Evolutionary conservation across 129 eudicot species (phyloP).

Genomic region (Helichrysum umbraculigerum): DNA sequence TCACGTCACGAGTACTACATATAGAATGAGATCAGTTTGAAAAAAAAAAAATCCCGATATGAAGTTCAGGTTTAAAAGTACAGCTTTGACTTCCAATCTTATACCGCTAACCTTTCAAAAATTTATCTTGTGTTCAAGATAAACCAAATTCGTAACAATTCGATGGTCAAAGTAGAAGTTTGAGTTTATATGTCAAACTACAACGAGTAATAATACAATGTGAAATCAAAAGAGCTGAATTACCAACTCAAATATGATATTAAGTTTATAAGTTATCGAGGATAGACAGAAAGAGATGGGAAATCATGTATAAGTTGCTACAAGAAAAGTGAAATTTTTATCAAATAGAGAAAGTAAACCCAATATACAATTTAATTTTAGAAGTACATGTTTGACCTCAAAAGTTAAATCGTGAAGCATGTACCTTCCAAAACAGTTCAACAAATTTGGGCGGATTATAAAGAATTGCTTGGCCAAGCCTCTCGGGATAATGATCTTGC

Average conservation of each 20-base stretch:
- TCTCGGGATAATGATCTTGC: conserved; percentile 96
- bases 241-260: background rate
- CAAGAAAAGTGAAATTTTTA: background rate
- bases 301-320: background rate
- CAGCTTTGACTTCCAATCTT: too few relatives aligned
- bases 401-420: conserved; percentile 2
- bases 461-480: conserved; percentile 86
- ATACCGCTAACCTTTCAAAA: too few relatives aligned
- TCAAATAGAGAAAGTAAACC: background rate
- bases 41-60: too few relatives aligned
- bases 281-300: background rate
- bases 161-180: background rate
- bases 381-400: background rate
- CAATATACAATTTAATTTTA: too few relatives aligned
- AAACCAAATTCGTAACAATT: conserved; percentile 1
- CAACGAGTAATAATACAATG: background rate
- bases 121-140: background rate
- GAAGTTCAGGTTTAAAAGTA: too few relatives aligned
- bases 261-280: background rate
- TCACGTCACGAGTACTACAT: too few relatives aligned
- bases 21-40: too few relatives aligned
- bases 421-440: conserved; percentile 94
- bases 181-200: conserved; percentile 23
- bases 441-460: conserved; percentile 86
- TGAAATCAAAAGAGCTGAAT: conserved; percentile 1